These are phyloP conservation scores for Chimonanthus salicifolius DNA, from an alignment of 164 flowering plant genomes.

Conservation along the genomic window DNA sequence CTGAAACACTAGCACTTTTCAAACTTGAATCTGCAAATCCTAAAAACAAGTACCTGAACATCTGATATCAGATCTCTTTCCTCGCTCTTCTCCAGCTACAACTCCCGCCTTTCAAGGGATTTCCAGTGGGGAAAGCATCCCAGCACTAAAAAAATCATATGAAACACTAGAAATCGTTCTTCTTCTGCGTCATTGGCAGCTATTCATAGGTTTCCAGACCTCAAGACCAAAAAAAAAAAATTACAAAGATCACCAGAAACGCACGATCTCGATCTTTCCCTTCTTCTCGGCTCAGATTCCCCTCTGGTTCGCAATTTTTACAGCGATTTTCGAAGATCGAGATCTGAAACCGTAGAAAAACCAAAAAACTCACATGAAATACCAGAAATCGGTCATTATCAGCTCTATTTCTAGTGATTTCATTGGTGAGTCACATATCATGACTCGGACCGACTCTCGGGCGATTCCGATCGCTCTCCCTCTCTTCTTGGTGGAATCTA, in stretches of 20 bases:
- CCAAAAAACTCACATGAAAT: neutral
- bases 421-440: neutral
- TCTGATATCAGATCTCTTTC: neutral
- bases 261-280: neutral
- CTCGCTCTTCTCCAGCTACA: neutral
- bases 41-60: too few species aligned
- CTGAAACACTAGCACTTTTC: neutral
- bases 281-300: neutral
- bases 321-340: neutral
- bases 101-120: neutral
- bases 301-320: neutral
- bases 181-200: neutral
- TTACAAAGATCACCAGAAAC: neutral
- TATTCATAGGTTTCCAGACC: neutral
- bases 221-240: neutral
- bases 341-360: neutral
- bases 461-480: neutral
- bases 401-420: neutral
- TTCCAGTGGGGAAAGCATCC: neutral
- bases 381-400: conserved; percentile 1
- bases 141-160: neutral
- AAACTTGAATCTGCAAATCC: too few species aligned
- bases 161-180: neutral
- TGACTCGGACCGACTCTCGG: neutral
- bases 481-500: too few species aligned